phyloP scores from a whole-genome alignment of 176 grass and related monocot genomes.

The Triticum timopheevii region DNA sequence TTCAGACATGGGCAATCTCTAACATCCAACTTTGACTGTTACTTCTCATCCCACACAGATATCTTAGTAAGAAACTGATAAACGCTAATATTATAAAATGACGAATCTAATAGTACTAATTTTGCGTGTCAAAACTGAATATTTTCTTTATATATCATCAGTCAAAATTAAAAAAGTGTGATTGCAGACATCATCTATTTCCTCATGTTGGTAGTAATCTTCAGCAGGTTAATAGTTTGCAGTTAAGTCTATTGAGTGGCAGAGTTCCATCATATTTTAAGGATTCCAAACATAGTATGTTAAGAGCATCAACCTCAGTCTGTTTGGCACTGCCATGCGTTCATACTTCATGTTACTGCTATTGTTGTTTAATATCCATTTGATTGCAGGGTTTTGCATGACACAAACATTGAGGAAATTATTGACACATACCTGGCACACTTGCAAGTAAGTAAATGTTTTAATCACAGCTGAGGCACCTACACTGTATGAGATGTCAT shows the following conservation, averaged over 20 bases:
- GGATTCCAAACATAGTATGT: neutral
- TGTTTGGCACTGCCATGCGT: neutral
- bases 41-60: neutral
- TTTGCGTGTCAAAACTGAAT: neutral
- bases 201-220: neutral
- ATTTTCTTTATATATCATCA: neutral
- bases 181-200: too few species aligned
- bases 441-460: constrained; percentile 74
- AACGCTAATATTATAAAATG: neutral
- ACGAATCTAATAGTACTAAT: neutral
- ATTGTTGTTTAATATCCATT: constrained; percentile 12
- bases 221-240: neutral
- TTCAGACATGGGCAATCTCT: neutral
- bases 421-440: constrained; percentile 90
- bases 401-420: constrained; percentile 80
- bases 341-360: neutral
- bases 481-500: neutral
- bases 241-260: neutral
- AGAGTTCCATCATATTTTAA: neutral
- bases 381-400: constrained; percentile 47
- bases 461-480: constrained; percentile 1
- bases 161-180: too few species aligned
- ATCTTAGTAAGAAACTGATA: neutral
- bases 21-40: neutral
- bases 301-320: neutral